Evolutionary conservation across 495 filamentous ascomycete genomes (phyloP), one percentile per base, ranked within the genome.

Genomic region (Melanomma pulvis-pyrius): DNA sequence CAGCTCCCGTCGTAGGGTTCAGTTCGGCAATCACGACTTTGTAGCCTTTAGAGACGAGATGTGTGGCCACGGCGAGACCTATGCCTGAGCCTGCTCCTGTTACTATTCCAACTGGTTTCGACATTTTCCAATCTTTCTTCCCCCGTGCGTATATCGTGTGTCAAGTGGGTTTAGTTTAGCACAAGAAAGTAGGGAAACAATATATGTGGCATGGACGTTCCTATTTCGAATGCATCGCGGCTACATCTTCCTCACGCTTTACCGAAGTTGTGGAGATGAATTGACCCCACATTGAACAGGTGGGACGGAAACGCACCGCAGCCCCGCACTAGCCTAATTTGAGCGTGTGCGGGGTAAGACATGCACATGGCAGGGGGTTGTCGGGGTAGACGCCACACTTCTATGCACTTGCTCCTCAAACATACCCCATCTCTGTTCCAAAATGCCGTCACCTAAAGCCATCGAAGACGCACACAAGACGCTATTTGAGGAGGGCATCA

Each of bases 401-500:
- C 7, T 8, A 5, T 1, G 1, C 30, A 36, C 51, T 12, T 12
- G 12, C 12, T 12, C 17, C 21, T 51, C 22, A 46, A 39, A 7
- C 32, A 55, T 6, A 4, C 17, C 30, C 1, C 28, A 36, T 7
- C 21, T 11, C n/a, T 17, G 1, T 55, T 12, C 12, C 4, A 61
- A 2, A 34, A 59, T 63, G 65, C 4, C 59, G 4, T 59, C 50
- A 7, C 19, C 34, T 3, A 68, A 70, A 36, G 39, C 61, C 6
- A 36, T 62, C 36, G 24, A 41, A 36, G 52, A 73, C 30, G 75
- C 75, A 0, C 83, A 84, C 78, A 78, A 82, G 57, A 65, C 76
- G 17, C 79, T 86, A 59, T 85, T 83, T 70, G 77, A 84, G 1
- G 78, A 82, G 58, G 84, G 84, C 25, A 74, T 86, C 41, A 78